A percentile compares a stretch with the other conserved stretches of the same genome.
Conservation (phyloP, 2,329 filamentous ascomycete genomes). For the Verticillium tricorpus region DNA sequence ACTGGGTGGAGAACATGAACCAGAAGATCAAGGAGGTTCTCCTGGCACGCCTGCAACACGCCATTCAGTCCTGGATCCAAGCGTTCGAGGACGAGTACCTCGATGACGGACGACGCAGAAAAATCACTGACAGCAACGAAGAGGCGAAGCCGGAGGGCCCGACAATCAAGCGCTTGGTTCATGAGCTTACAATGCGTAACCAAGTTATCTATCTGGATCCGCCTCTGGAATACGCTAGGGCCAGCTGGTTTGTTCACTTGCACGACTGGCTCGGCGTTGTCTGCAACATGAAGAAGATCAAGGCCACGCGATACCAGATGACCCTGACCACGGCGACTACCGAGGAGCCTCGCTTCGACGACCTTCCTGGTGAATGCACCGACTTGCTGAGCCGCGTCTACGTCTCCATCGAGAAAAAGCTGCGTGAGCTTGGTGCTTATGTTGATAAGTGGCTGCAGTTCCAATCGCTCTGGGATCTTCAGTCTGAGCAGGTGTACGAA, state of each 20-base stretch:
- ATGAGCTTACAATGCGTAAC: slow-evolving; percentile 96
- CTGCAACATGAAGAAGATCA: slow-evolving; percentile 89
- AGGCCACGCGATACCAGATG: slow-evolving; percentile 93
- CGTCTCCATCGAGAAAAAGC: slow-evolving; percentile 74
- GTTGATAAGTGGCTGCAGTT: slow-evolving; percentile 99
- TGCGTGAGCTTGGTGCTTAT: slow-evolving; percentile 75
- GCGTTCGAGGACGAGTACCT: slow-evolving; percentile 66
- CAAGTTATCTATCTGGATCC: slow-evolving; percentile 97
- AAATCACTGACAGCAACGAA: slow-evolving; percentile 36
- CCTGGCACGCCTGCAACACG: slow-evolving; percentile 74
- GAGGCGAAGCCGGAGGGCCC: slow-evolving; percentile 50
- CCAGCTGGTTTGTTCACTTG: slow-evolving; percentile 88
- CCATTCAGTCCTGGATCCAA: slow-evolving; percentile 81
- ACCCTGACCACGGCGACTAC: slow-evolving; percentile 64
- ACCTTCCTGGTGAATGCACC: slow-evolving; percentile 80
- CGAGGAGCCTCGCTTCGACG: slow-evolving; percentile 69
- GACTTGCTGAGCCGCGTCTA: slow-evolving; percentile 77
- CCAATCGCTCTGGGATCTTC: slow-evolving; percentile 96
- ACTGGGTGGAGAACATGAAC: slow-evolving; percentile 88
- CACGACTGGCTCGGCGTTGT: slow-evolving; percentile 91
- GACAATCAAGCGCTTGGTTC: slow-evolving; percentile 67
- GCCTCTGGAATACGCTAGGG: slow-evolving; percentile 83
- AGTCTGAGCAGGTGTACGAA: slow-evolving; percentile 92
- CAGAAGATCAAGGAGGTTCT: slow-evolving; percentile 76
- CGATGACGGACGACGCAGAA: slow-evolving; percentile 50